phyloP scores from a whole-genome alignment of 1,284 basidiomycete species.

The Rhodotorula mucilaginosa region DNA sequence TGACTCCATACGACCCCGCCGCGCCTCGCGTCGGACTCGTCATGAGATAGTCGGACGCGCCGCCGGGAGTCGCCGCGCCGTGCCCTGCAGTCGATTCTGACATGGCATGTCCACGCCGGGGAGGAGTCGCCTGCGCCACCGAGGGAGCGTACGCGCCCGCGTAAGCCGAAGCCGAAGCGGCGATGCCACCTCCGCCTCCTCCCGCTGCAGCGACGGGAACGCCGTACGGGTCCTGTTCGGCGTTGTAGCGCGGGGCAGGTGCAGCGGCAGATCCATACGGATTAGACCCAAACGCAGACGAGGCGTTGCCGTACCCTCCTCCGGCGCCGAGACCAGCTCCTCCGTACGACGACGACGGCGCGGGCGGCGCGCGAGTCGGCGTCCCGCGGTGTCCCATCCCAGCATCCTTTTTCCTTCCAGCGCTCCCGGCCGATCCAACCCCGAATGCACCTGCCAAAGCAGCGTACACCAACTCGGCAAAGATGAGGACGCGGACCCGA shows the following conservation, averaged over 20 bases:
- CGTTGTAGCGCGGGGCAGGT: background rate
- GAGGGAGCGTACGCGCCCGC: conserved; percentile 1
- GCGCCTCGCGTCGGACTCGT: conserved; percentile 1
- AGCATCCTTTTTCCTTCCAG: conserved; percentile 35
- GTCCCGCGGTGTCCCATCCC: conserved; percentile 18
- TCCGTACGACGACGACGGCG: conserved; percentile 2
- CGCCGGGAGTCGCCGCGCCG: background rate
- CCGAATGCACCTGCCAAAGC: conserved; percentile 60
- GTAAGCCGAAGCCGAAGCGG: conserved; percentile 3
- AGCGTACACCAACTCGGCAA: conserved; percentile 72
- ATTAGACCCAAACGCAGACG: background rate
- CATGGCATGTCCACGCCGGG: conserved; percentile 10
- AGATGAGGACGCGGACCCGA: conserved; percentile 67
- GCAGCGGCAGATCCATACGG: background rate
- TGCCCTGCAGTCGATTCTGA: background rate
- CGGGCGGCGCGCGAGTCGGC: background rate
- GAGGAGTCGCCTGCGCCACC: conserved; percentile 7
- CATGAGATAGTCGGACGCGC: background rate
- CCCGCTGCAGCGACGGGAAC: background rate
- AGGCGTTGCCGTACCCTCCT: background rate
- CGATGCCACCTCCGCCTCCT: background rate
- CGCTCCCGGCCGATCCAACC: conserved; percentile 16
- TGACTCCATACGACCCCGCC: background rate
- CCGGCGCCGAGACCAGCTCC: background rate
- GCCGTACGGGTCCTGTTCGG: conserved; percentile 11